These are phyloP conservation scores for Trebouxia sp. DNA, from an alignment of 139 green algal genomes.

Conservation along the genomic window DNA sequence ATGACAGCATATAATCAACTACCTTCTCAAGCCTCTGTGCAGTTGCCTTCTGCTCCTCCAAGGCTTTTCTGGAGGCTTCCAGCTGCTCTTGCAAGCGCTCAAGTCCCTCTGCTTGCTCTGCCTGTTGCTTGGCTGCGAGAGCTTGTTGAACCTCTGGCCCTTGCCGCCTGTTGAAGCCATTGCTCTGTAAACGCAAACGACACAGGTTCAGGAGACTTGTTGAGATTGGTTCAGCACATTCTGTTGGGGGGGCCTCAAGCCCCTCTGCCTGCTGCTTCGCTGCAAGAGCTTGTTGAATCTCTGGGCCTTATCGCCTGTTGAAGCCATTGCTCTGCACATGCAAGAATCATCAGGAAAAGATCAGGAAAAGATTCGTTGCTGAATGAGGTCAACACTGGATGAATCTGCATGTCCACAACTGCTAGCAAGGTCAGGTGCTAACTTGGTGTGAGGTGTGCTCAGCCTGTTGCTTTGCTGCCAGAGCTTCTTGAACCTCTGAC, in stretches of 20 bases:
- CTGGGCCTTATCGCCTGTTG: neutral
- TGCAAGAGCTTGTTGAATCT: neutral
- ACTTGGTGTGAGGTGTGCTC: no score
- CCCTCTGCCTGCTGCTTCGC: neutral
- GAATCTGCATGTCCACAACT: no score
- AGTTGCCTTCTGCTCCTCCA: slow-evolving; percentile 22
- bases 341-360: no score
- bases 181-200: no score
- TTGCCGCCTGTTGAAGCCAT: neutral
- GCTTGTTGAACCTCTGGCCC: neutral
- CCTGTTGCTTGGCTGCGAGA: neutral
- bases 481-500: neutral
- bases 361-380: no score
- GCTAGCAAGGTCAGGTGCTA: no score
- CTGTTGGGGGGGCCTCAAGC: no score
- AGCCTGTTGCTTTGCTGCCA: slow-evolving; percentile 4
- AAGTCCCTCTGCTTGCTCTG: neutral
- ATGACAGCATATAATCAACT: neutral
- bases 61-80: neutral
- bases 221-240: no score
- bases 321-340: neutral
- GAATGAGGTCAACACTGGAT: no score
- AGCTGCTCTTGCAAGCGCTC: neutral
- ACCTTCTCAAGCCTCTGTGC: neutral
- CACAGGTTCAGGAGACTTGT: no score